Percentiles rank a stretch among this genome's conserved stretches.
Evolutionary conservation across 179 eudicot species (phyloP).

Genomic region (Dionaea muscipula): DNA sequence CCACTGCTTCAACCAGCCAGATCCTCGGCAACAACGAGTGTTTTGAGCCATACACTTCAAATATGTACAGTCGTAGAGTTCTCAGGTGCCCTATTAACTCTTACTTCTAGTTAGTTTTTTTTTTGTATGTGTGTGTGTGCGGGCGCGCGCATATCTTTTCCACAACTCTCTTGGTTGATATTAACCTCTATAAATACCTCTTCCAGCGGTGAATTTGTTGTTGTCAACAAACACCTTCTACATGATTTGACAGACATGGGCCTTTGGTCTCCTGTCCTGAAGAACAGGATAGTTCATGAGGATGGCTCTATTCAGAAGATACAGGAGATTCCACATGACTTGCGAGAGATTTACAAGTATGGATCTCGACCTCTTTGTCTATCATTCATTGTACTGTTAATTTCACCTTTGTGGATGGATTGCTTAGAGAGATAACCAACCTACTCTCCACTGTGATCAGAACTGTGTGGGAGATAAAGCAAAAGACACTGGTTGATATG

Average conservation of each 20-base stretch:
- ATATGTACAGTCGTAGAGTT: slow-evolving; percentile 82
- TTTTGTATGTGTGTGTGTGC: too few species aligned
- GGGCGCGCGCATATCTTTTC: too few species aligned
- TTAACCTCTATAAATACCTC: too few species aligned
- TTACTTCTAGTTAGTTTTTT: not conserved
- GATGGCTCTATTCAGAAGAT: slow-evolving; percentile 75
- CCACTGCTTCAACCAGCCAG: slow-evolving; percentile 91
- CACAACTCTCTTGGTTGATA: too few species aligned
- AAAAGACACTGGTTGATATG: slow-evolving; percentile 75
- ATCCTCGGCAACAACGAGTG: slow-evolving; percentile 90
- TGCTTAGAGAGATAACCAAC: not conserved
- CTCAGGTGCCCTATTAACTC: slow-evolving; percentile 36
- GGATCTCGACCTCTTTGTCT: slow-evolving; percentile 5
- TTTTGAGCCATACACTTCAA: slow-evolving; percentile 88
- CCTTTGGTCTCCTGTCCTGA: slow-evolving; percentile 65
- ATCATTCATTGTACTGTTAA: not conserved
- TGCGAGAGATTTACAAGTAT: slow-evolving; percentile 67
- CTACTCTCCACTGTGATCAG: slow-evolving; percentile 14
- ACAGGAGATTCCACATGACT: slow-evolving; percentile 46
- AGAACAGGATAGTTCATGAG: slow-evolving; percentile 64
- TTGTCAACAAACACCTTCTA: slow-evolving; percentile 91
- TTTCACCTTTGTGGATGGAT: not conserved
- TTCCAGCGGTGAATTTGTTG: slow-evolving; percentile 88
- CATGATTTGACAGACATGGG: slow-evolving; percentile 85
- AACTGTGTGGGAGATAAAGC: slow-evolving; percentile 93